A percentile compares a stretch with the other conserved stretches of the same genome.
These are phyloP conservation scores for Leucocoprinus birnbaumii DNA, from an alignment of 768 basidiomycete genomes.

Conservation along the genomic window DNA sequence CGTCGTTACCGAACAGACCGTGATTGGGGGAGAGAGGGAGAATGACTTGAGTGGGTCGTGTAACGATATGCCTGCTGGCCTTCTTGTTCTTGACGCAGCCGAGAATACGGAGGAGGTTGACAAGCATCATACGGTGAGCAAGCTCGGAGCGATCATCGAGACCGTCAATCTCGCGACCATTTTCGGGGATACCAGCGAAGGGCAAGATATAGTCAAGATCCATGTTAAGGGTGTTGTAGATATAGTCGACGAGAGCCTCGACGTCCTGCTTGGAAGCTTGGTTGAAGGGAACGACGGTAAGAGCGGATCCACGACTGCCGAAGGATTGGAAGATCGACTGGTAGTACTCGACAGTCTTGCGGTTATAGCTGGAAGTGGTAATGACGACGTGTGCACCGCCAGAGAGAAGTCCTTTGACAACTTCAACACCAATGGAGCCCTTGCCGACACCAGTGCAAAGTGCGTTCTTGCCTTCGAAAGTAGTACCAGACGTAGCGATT, in stretches of 20 bases:
- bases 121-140: slow-evolving; percentile 98
- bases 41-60: slow-evolving; percentile 97
- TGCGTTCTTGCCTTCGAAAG: slow-evolving; percentile 99
- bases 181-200: slow-evolving; percentile 98
- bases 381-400: slow-evolving; percentile 97
- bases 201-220: slow-evolving; percentile 99
- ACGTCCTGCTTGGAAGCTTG: slow-evolving; percentile 99
- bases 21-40: slow-evolving; percentile 98
- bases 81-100: slow-evolving; percentile 99
- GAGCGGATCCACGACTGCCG: slow-evolving; percentile 92
- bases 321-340: slow-evolving; percentile 96
- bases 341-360: slow-evolving; percentile 96
- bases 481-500: slow-evolving; percentile 97
- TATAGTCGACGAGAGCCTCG: slow-evolving; percentile 96
- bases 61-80: slow-evolving; percentile 93
- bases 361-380: slow-evolving; percentile 96
- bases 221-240: slow-evolving; percentile 91
- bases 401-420: slow-evolving; percentile 93
- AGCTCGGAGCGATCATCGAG: slow-evolving; percentile 97
- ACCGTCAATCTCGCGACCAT: slow-evolving; percentile 96
- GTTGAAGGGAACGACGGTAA: slow-evolving; percentile 99
- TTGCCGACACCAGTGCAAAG: slow-evolving; percentile 97
- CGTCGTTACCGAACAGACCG: slow-evolving; percentile 96
- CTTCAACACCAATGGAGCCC: slow-evolving; percentile 96
- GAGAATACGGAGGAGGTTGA: slow-evolving; percentile 92